phyloP scores from a whole-genome alignment of 1,284 basidiomycete genomes.

The Pterulicium gracile region DNA sequence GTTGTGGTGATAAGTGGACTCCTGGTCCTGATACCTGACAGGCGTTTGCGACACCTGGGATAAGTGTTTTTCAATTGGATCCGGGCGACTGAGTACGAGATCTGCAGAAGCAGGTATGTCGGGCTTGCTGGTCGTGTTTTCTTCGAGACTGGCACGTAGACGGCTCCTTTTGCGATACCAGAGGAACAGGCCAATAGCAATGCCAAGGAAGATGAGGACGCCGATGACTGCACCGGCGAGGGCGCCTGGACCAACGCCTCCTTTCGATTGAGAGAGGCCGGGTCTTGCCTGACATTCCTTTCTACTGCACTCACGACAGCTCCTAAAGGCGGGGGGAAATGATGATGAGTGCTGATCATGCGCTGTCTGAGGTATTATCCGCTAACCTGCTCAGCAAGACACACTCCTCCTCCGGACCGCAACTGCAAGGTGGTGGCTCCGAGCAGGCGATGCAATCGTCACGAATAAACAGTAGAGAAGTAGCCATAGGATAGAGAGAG shows the following conservation, averaged over 20 bases:
- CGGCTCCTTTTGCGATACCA: conserved; percentile 40
- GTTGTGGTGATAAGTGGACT: conserved; percentile 21
- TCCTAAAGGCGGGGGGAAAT: conserved; percentile 26
- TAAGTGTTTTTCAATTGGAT: conserved; percentile 57
- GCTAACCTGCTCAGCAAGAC: conserved; percentile 47
- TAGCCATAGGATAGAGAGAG: no score
- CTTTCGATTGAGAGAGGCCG: conserved; percentile 16
- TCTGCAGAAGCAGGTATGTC: conserved; percentile 64
- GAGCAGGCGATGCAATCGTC: conserved; percentile 21
- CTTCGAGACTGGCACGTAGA: conserved; percentile 18
- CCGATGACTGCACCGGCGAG: conserved; percentile 67
- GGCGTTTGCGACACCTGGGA: conserved; percentile 16
- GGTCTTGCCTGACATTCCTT: conserved; percentile 13
- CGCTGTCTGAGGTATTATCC: no score
- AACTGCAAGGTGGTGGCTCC: conserved; percentile 39
- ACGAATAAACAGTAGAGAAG: conserved; percentile 5
- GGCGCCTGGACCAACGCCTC: conserved; percentile 51
- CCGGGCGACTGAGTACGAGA: conserved; percentile 65
- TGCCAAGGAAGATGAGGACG: conserved; percentile 43
- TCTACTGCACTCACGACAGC: conserved; percentile 43
- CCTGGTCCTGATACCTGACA: conserved; percentile 25
- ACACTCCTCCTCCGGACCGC: conserved; percentile 42
- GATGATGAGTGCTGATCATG: no score
- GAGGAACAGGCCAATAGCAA: conserved; percentile 39
- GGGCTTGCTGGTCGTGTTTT: conserved; percentile 32